A percentile compares a stretch with the other conserved stretches of the same genome.
Evolutionary conservation across 768 basidiomycete species (phyloP).

Genomic region (Termitomyces sp.): DNA sequence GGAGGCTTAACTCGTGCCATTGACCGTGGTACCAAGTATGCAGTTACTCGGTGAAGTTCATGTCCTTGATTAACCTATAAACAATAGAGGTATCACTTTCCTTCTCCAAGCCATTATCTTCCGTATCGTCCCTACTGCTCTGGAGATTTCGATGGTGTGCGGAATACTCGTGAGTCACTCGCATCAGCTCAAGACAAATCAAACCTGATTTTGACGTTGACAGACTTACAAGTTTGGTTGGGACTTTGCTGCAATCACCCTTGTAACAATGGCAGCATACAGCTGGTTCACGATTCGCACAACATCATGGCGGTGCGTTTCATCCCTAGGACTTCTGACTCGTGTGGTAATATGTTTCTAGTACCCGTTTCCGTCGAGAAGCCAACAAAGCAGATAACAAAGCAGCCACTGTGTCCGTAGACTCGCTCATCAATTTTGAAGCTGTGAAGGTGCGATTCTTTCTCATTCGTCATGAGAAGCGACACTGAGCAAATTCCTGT

Average conservation of each 20-base stretch:
- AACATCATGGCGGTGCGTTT: constrained; percentile 84
- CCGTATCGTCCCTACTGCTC: constrained; percentile 90
- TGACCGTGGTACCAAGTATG: constrained; percentile 94
- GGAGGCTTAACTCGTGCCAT: constrained; percentile 96
- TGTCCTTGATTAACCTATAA: background rate
- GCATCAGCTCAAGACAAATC: background rate
- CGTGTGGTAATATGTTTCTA: constrained; percentile 21
- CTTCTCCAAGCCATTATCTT: constrained; percentile 90
- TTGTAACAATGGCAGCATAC: constrained; percentile 79
- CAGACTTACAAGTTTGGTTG: constrained; percentile 97
- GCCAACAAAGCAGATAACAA: constrained; percentile 97
- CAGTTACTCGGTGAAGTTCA: background rate
- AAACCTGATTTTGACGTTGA: background rate
- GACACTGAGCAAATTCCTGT: constrained; percentile 3
- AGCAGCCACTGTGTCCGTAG: constrained; percentile 89
- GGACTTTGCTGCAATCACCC: constrained; percentile 92
- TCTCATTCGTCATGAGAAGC: background rate
- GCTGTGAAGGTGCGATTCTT: constrained; percentile 81
- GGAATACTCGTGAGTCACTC: constrained; percentile 74
- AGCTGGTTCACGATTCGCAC: constrained; percentile 97
- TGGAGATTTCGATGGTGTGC: constrained; percentile 96
- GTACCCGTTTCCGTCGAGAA: constrained; percentile 88
- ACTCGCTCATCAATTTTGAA: constrained; percentile 96
- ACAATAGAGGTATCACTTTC: constrained; percentile 86
- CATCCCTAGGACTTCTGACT: background rate